Evolutionary conservation across 257 asterid species (phyloP).

Genomic region (Solanum piurae): DNA sequence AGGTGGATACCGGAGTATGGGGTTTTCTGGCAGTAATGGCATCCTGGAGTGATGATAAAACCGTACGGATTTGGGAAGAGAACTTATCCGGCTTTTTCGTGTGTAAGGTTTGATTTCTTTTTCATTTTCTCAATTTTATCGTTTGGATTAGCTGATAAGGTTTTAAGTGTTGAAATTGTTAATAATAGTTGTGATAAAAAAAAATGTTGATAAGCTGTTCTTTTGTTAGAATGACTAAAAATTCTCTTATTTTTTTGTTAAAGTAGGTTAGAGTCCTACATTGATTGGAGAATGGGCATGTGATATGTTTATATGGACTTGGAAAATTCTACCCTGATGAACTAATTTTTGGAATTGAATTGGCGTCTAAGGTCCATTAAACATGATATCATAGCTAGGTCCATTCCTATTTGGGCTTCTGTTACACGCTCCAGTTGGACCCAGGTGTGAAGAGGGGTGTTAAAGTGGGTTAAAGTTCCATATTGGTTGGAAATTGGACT

Average conservation of each 20-base stretch:
- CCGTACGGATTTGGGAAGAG: conserved; percentile 77
- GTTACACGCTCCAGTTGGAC: not conserved
- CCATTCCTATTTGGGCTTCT: not conserved
- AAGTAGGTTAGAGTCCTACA: no score
- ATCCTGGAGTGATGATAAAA: conserved; percentile 88
- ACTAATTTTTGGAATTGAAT: not conserved
- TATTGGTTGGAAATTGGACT: not conserved
- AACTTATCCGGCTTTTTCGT: conserved; percentile 40
- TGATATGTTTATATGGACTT: no score
- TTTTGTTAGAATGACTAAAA: no score
- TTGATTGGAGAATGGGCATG: no score
- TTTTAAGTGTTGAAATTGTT: not conserved
- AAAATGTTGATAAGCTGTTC: not conserved
- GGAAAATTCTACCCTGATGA: not conserved
- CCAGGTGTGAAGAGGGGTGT: not conserved
- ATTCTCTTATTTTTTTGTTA: no score
- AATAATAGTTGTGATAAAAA: not conserved
- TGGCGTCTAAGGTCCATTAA: not conserved
- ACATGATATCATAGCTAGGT: not conserved
- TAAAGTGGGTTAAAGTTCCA: not conserved
- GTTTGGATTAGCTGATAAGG: not conserved
- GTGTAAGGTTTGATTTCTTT: conserved; percentile 52
- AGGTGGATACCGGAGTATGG: conserved; percentile 48
- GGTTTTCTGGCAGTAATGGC: conserved; percentile 76
- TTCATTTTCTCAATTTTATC: not conserved